Percentiles rank a stretch among this genome's conserved stretches.
Evolutionary conservation across 106 monocot genomes (phyloP).

Genomic region (Acorus gramineus): DNA sequence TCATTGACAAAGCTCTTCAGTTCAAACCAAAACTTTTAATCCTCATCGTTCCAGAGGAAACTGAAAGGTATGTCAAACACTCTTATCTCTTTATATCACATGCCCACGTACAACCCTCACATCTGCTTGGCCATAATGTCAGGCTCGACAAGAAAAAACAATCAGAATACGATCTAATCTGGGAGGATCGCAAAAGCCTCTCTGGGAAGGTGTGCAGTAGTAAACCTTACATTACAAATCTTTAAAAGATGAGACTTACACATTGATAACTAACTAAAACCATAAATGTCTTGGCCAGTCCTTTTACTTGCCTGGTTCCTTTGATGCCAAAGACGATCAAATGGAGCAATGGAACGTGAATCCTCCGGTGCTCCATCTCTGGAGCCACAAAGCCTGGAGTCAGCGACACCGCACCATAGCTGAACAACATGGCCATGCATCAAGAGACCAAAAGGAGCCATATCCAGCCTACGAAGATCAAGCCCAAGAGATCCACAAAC

Average conservation of each 20-base stretch:
- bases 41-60: slow-evolving; percentile 78
- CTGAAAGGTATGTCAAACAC: slow-evolving; percentile 35
- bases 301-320: slow-evolving; percentile 88
- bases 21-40: slow-evolving; percentile 87
- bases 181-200: slow-evolving; percentile 58
- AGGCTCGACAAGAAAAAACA: slow-evolving; percentile 61
- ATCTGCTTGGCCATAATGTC: neutral
- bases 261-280: neutral
- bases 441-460: neutral
- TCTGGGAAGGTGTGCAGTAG: slow-evolving; percentile 59
- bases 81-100: neutral
- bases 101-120: neutral
- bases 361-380: slow-evolving; percentile 62
- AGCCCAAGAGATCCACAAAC: too few relatives aligned
- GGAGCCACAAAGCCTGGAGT: slow-evolving; percentile 82
- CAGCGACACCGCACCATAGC: slow-evolving; percentile 53
- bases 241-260: neutral
- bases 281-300: slow-evolving; percentile 24
- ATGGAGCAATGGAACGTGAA: slow-evolving; percentile 86
- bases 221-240: neutral
- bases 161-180: slow-evolving; percentile 64
- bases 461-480: too few relatives aligned
- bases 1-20: slow-evolving; percentile 72
- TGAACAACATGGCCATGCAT: slow-evolving; percentile 30
- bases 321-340: slow-evolving; percentile 69